Evolutionary conservation across 2,329 filamentous ascomycete genomes (phyloP), one percentile per base, ranked within the genome.

Genomic region (Blastomyces gilchristii): DNA sequence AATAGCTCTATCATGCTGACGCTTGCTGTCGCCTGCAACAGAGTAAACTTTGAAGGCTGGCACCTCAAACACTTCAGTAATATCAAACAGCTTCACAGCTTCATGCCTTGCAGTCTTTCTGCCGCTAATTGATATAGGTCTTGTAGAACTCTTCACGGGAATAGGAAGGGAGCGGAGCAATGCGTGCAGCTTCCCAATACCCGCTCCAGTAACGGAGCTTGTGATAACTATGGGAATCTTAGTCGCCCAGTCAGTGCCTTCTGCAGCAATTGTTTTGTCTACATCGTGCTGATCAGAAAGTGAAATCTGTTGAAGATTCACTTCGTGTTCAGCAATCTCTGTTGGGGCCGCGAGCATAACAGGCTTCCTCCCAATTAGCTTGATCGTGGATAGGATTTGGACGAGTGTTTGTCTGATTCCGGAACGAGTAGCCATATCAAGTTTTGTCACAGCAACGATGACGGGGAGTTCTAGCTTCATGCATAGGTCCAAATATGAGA

Each of bases 11-110:
- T 83, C 80, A 45, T 76, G 73, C 56, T 79, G 71, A 6, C 74
- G 73, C 37, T 75, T 69, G 63, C 78, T 71, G 62, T 79, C 69
- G 65, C 68, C 71, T 2, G 78, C 74, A 22, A 70, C 65, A 2
- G 75, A 76, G 66, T 78, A 79, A 4, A 83, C 79, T 66, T 85
- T 86, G 1, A 85, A 84, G 0, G 83, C 82, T 0, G 87, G 84
- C 16, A 92, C 83, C 63, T 84, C 89, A 73, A 96, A 97, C 0
- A 91, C 86, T 68, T 97, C 93, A 71, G 97, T 93, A 31, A 97
- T 84, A 71, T 97, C 89, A 70, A 97, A 97, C 1, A 97, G 77
- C 43, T 83, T 83, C 4, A 79, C 78, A 1, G 85, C 83, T 62
- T 84, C 81, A 64, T 85, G 81, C 0, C 68, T 61, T 1, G 63